Conservation (phyloP, 2,329 filamentous ascomycete species). For the Periconia sp. region DNA sequence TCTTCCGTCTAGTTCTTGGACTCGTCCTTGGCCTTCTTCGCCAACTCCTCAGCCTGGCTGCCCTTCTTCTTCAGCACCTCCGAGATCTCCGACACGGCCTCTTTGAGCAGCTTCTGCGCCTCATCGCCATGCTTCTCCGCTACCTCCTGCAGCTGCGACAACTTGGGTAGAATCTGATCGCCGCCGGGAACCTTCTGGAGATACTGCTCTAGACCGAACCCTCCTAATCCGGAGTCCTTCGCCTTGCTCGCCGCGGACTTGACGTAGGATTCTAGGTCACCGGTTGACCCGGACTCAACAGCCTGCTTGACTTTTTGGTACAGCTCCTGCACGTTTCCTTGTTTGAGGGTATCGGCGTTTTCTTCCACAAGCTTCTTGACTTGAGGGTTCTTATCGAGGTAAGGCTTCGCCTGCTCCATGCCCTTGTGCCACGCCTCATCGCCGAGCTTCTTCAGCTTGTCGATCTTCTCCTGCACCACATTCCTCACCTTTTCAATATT, state of each 20-base stretch:
- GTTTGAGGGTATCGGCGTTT: conserved; percentile 68
- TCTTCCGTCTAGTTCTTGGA: conserved; percentile 38
- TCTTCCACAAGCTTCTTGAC: conserved; percentile 72
- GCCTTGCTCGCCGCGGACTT: conserved; percentile 61
- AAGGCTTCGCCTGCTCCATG: conserved; percentile 69
- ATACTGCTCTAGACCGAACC: conserved; percentile 62
- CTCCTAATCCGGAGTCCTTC: conserved; percentile 54
- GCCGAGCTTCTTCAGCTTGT: conserved; percentile 67
- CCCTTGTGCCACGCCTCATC: conserved; percentile 74
- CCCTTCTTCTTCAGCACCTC: conserved; percentile 39
- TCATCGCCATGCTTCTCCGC: conserved; percentile 69
- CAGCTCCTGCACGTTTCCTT: conserved; percentile 65
- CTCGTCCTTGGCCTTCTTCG: conserved; percentile 39
- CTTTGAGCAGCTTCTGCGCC: conserved; percentile 68
- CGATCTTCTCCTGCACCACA: conserved; percentile 69
- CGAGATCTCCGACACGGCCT: conserved; percentile 49
- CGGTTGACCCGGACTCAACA: conserved; percentile 61
- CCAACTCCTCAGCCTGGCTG: conserved; percentile 33
- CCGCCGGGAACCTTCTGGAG: conserved; percentile 67
- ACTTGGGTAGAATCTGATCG: conserved; percentile 64
- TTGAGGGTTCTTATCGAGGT: conserved; percentile 75
- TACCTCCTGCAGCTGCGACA: conserved; percentile 65
- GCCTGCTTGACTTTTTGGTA: conserved; percentile 65
- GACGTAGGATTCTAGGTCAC: conserved; percentile 63
- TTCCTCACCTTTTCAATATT: conserved; percentile 59